phyloP scores from a whole-genome alignment of 2,329 filamentous ascomycete genomes.

The Ceratocystis albifundus region DNA sequence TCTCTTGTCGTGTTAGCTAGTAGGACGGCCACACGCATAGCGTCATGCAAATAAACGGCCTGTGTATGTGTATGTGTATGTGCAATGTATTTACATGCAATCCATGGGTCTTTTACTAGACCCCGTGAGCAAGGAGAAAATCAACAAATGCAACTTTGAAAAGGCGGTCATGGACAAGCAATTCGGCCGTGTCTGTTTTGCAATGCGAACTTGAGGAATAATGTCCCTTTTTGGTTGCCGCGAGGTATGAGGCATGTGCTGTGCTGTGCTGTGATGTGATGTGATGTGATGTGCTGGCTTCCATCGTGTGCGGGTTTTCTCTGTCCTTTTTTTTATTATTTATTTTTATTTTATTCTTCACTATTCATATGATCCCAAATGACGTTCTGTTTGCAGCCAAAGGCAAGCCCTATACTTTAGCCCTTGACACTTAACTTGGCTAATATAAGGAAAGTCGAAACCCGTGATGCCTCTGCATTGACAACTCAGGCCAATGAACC shows the following conservation, averaged over 20 bases:
- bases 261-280: too few species aligned
- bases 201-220: background rate
- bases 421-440: background rate
- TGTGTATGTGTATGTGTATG: background rate
- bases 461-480: background rate
- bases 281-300: background rate
- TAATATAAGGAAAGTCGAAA: background rate
- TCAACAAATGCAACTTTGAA: background rate
- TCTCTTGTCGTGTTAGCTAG: too few species aligned
- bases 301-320: background rate
- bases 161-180: slow-evolving; percentile 9
- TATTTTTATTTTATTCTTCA: background rate
- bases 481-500: background rate
- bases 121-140: slow-evolving; percentile 8
- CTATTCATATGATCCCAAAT: background rate
- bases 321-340: background rate
- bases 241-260: background rate
- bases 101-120: background rate
- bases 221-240: too few species aligned
- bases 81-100: background rate
- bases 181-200: slow-evolving; percentile 3
- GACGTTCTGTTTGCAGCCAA: background rate
- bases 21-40: background rate
- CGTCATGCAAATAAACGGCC: background rate
- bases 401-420: background rate